Base-by-base conservation (phyloP, 2,329 filamentous ascomycete species). In the Fusarium sp. region DNA sequence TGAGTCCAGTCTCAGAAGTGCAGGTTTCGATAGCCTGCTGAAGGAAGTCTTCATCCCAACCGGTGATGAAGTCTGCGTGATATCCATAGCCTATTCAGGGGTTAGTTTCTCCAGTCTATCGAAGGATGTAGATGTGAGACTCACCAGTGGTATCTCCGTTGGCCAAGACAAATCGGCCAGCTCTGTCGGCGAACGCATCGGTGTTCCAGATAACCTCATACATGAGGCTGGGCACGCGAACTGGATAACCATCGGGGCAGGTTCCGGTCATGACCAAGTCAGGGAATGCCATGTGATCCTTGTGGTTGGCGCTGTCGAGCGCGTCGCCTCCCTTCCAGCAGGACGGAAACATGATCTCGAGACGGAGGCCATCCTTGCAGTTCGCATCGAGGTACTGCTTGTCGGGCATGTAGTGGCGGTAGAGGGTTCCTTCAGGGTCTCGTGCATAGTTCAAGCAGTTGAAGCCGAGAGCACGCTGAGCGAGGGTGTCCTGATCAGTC, bases 121-220 rank as follows among this genome's bases (percentile, higher is more conserved):
- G 1, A 9, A 29, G 35, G 24, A 37, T 11, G 37, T 48, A 20
- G 16, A 18, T 18, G 7, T 14, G 6, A 48, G 20, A 81, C 86
- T 79, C 85, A 90, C 92, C 93, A 77, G 92, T 92, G 29, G 90
- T 87, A 78, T 98, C 95, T 71, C 94, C 94, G 77, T 95, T 95
- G 58, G 94, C 86, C 60, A 97, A 84, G 59, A 95, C 87, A 79
- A 97, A 98, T 74, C 91, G 83, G 62, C 95, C 94, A 9, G 88
- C 84, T 24, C 88, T 83, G 66, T 88, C 88, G 31, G 84, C 84
- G 82, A 93, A 97, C 2, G 86, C 86, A 59, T 89, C 83, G 10
- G 94, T 97, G 80, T 92, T 86, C 90, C 92, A 97, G 81, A 97
- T 97, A 37, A 92, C 94, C 85, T 98, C 95, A 81, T 89, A 98